phyloP scores from a whole-genome alignment of 169 alveolate genomes.

The Eimeria brunetti region DNA sequence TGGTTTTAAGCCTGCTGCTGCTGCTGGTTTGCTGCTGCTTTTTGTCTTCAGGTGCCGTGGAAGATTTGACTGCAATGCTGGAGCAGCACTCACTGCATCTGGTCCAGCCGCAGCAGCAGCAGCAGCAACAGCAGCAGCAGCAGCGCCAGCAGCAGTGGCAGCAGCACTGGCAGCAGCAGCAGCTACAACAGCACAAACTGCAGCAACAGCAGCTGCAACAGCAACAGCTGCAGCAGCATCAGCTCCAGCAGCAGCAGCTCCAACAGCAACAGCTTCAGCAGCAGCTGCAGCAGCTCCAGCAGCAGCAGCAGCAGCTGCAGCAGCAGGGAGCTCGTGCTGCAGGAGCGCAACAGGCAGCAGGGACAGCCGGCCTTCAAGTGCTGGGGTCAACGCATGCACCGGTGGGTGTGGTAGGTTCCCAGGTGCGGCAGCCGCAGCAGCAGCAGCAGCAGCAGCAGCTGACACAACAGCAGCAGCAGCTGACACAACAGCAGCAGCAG shows the following conservation, averaged over 20 bases:
- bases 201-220: slow-evolving; percentile 14
- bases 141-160: slow-evolving; percentile 37
- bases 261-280: slow-evolving; percentile 40
- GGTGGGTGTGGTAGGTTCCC: slow-evolving; percentile 37
- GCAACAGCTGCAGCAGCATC: slow-evolving; percentile 26
- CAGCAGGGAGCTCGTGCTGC: slow-evolving; percentile 55
- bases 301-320: slow-evolving; percentile 38
- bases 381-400: slow-evolving; percentile 29
- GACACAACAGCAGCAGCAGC: slow-evolving; percentile 2
- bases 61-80: slow-evolving; percentile 52
- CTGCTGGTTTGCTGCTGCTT: neutral
- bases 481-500: slow-evolving; percentile 50
- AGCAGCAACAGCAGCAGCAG: slow-evolving; percentile 49
- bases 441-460: slow-evolving; percentile 36
- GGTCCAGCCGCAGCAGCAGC: slow-evolving; percentile 47
- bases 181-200: slow-evolving; percentile 25
- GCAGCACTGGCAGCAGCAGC: slow-evolving; percentile 12
- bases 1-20: too few relatives aligned
- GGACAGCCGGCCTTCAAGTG: slow-evolving; percentile 48
- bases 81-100: slow-evolving; percentile 58
- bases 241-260: slow-evolving; percentile 17
- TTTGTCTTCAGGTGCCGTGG: neutral
- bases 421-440: slow-evolving; percentile 76
- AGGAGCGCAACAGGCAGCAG: slow-evolving; percentile 27
- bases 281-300: slow-evolving; percentile 54